These are phyloP conservation scores for Neonectria punicea DNA, from an alignment of 2,329 filamentous ascomycete species.

Conservation along the genomic window DNA sequence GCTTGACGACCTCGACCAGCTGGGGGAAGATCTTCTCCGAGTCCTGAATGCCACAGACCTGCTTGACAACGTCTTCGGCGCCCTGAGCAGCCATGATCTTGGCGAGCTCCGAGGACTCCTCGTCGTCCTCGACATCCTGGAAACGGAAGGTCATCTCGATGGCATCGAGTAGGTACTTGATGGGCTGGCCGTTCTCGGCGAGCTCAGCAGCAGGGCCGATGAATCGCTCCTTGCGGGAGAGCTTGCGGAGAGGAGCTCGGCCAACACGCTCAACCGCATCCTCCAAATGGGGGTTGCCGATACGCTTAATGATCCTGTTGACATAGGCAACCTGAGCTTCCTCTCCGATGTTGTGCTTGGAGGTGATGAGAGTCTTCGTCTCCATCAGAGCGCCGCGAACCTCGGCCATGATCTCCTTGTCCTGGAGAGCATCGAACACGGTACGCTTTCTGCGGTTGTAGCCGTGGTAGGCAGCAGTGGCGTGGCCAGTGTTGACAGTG, in stretches of 20 bases:
- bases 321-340: constrained; percentile 88
- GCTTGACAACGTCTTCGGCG: constrained; percentile 78
- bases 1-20: constrained; percentile 81
- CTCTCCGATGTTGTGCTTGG: constrained; percentile 82
- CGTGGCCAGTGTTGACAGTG: constrained; percentile 98
- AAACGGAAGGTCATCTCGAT: constrained; percentile 95
- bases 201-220: constrained; percentile 91
- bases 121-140: constrained; percentile 92
- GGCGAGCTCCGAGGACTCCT: constrained; percentile 87
- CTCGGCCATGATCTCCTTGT: constrained; percentile 80
- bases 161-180: constrained; percentile 79
- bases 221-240: constrained; percentile 95
- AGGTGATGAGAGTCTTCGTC: constrained; percentile 85
- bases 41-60: constrained; percentile 84
- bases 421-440: constrained; percentile 88
- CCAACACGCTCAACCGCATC: constrained; percentile 96
- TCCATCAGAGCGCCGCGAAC: constrained; percentile 85
- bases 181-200: constrained; percentile 80
- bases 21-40: constrained; percentile 80
- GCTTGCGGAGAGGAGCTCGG: constrained; percentile 92
- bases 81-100: constrained; percentile 82
- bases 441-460: constrained; percentile 87
- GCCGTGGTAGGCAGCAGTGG: constrained; percentile 94
- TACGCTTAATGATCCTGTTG: constrained; percentile 89
- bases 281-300: constrained; percentile 92